Percentiles rank a stretch among this genome's conserved stretches.
Conservation (phyloP, 345 rosid genomes). For the Citrus medica region DNA sequence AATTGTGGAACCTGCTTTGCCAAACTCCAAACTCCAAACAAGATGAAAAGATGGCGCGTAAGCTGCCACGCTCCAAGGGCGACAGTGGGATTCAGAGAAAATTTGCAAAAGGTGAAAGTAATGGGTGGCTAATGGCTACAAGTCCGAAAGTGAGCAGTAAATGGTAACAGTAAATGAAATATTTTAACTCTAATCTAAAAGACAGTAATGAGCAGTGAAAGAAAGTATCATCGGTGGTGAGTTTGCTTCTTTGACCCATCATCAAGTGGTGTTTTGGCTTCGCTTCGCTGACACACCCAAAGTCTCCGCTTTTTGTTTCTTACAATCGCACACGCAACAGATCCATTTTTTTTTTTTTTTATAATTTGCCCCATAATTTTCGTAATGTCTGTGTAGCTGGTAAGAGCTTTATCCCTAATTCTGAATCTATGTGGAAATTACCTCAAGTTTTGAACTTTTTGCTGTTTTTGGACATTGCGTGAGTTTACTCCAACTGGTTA, state of each 20-base stretch:
- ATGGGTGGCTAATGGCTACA: neutral
- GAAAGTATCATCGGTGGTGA: neutral
- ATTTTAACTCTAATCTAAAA: too few relatives aligned
- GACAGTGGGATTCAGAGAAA: neutral
- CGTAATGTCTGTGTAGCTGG: constrained; percentile 7
- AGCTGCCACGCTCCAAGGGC: neutral
- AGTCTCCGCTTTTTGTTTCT: constrained; percentile 1
- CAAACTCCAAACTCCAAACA: too few relatives aligned
- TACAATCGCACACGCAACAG: neutral
- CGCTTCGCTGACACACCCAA: neutral
- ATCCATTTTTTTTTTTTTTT: neutral
- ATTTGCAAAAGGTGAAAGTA: neutral
- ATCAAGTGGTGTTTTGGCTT: neutral
- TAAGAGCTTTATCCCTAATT: constrained; percentile 12
- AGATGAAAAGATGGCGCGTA: neutral
- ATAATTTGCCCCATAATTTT: neutral
- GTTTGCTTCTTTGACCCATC: constrained; percentile 7
- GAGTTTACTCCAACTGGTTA: constrained; percentile 16
- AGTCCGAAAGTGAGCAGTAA: neutral
- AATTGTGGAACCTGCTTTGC: too few relatives aligned
- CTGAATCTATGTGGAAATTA: constrained; percentile 6
- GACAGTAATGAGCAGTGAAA: neutral
- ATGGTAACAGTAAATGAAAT: neutral
- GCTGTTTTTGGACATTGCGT: constrained; percentile 6
- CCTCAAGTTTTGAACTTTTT: constrained; percentile 16